Evolutionary conservation across 2,329 filamentous ascomycete genomes (phyloP), one percentile per base, ranked within the genome.

Genomic region (Pseudogymnoascus sp.): DNA sequence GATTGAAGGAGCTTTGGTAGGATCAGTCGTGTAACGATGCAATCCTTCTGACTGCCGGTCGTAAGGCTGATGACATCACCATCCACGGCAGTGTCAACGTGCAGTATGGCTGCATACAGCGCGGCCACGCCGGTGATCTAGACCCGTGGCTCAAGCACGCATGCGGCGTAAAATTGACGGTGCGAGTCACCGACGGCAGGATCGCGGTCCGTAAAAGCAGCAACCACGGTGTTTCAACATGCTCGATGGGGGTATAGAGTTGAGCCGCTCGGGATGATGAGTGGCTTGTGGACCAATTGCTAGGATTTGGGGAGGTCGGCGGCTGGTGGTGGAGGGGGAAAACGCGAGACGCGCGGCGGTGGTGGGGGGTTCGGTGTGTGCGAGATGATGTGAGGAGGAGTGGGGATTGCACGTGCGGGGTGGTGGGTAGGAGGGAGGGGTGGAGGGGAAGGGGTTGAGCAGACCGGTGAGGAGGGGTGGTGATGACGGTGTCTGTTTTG

Each of bases 351-450:
- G 43, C 46, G 46, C 46, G 46, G 46, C 46, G 46, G 18, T 49
- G 43, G 43, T 53, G 46, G 46, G 46, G 46, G 23, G 25, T 53
- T 53, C 46, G 46, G 46, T 53, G 46, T 53, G 46, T 53, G 46
- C 46, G 46, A 53, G 46, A 53, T 53, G 46, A 53, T 53, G 25
- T 53, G 46, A 53, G 46, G 46, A 23, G 46, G 46, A 53, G 46
- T 53, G 46, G 25, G 46, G 46, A 5, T 53, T 53, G 46, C 46
- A 53, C 46, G 46, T 53, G 46, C 25, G 46, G 46, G 46, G 14
- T 53, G 43, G 43, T 53, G 43, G 43, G 43, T 53, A n/a, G 21
- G 21, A 25, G 42, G 42, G 21, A 18, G 18, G 18, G 18, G 23
- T 6, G 21, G 8, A 28, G 46, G 7, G 14, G 46, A 34, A n/a